Percentiles rank a stretch among this genome's conserved stretches.
phyloP scores from a whole-genome alignment of 371 early-diverging fungal genomes.

The Sporodiniella umbellata region DNA sequence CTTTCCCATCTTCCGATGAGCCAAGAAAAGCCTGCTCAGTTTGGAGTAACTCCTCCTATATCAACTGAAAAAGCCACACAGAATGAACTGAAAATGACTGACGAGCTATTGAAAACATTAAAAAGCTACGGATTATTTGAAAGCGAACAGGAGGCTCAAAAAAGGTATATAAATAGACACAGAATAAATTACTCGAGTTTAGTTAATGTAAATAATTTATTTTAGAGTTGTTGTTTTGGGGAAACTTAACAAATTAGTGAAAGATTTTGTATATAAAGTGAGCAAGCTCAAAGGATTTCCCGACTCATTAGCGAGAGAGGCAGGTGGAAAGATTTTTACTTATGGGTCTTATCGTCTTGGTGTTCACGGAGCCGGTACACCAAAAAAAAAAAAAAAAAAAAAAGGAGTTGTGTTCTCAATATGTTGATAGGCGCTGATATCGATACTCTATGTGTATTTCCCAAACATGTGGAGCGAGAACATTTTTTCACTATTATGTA shows the following conservation, averaged over 20 bases:
- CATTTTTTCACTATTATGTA: constrained; percentile 93
- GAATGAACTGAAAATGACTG: constrained; percentile 63
- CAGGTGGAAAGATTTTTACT: constrained; percentile 96
- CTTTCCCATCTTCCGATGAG: too few species aligned
- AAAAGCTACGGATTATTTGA: constrained; percentile 74
- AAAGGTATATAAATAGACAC: constrained; percentile 38
- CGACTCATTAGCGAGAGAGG: constrained; percentile 76
- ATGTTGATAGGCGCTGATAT: constrained; percentile 85
- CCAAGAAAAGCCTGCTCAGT: constrained; percentile 11
- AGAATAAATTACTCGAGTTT: too few species aligned
- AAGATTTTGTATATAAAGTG: constrained; percentile 86
- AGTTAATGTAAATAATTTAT: neutral
- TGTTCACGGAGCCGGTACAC: constrained; percentile 87
- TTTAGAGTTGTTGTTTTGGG: constrained; percentile 83
- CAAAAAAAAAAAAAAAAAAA: too few species aligned
- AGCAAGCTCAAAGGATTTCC: constrained; percentile 64
- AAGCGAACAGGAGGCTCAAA: constrained; percentile 61
- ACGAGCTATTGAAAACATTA: constrained; percentile 61
- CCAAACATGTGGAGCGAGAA: constrained; percentile 85
- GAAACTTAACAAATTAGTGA: constrained; percentile 80
- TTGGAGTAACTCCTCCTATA: constrained; percentile 65
- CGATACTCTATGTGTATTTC: constrained; percentile 97
- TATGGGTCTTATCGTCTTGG: constrained; percentile 99
- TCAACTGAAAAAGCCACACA: constrained; percentile 45
- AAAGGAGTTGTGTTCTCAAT: neutral